Conservation (phyloP, 306 rosid genomes). For the Sphenostylis stenocarpa region DNA sequence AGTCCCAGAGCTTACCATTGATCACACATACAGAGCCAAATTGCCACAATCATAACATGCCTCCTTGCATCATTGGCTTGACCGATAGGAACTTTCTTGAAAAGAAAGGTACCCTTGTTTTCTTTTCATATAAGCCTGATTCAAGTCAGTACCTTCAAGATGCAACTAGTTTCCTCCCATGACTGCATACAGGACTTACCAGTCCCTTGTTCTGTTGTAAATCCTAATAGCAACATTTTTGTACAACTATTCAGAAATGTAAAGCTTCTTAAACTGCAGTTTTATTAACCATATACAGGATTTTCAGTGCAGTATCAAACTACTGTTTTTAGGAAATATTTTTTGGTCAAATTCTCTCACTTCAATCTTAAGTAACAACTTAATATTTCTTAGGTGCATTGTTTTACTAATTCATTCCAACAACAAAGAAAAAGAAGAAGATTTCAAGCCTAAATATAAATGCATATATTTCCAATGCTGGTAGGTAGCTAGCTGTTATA, state of each 20-base stretch:
- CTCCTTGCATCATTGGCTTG: background rate
- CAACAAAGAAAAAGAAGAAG: background rate
- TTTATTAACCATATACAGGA: background rate
- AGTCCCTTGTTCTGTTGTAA: background rate
- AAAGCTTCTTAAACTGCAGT: background rate
- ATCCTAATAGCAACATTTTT: background rate
- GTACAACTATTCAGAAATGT: background rate
- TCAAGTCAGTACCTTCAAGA: background rate
- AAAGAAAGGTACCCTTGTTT: background rate
- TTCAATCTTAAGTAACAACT: background rate
- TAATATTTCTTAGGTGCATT: background rate
- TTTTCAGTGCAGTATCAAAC: background rate
- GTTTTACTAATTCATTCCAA: background rate
- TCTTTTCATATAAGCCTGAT: background rate
- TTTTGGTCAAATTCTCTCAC: background rate
- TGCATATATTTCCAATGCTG: background rate
- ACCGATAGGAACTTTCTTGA: background rate
- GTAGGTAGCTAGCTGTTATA: background rate
- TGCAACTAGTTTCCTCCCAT: background rate
- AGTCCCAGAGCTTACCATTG: background rate
- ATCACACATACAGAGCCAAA: background rate
- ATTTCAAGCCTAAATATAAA: slow-evolving; percentile 1
- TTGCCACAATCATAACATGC: background rate
- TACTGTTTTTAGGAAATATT: background rate
- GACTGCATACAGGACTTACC: background rate